Conservation (phyloP, 176 grass and related monocot species). For the Carex kokanica region DNA sequence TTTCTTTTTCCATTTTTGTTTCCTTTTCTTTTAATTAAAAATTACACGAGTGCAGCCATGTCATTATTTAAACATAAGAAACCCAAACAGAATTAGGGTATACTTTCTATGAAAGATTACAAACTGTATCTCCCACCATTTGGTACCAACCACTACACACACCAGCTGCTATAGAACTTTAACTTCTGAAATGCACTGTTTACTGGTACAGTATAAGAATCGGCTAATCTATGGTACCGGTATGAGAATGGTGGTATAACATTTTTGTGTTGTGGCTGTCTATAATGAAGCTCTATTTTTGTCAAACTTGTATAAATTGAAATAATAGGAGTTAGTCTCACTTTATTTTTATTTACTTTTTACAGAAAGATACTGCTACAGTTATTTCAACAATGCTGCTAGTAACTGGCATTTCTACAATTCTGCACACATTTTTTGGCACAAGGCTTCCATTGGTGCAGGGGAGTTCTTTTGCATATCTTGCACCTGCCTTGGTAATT, state of each 20-base stretch:
- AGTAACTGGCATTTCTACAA: conserved; percentile 85
- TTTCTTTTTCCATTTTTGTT: conserved; percentile 24
- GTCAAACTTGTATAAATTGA: conserved; percentile 6
- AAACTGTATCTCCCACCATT: neutral
- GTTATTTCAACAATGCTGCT: conserved; percentile 93
- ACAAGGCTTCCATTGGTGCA: conserved; percentile 92
- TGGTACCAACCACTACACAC: neutral
- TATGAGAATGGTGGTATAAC: neutral
- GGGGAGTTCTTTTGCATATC: conserved; percentile 97
- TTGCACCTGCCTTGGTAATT: conserved; percentile 92
- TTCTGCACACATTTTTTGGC: conserved; percentile 87
- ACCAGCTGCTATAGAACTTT: neutral
- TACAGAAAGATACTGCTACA: conserved; percentile 87
- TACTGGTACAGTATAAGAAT: neutral
- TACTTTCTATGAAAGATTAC: neutral
- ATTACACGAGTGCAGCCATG: neutral
- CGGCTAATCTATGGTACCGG: neutral
- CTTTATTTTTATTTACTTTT: conserved; percentile 33
- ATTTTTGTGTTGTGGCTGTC: neutral
- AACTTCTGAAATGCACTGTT: neutral
- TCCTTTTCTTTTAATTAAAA: neutral
- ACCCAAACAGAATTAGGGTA: neutral
- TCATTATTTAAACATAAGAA: neutral
- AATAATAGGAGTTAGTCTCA: neutral
- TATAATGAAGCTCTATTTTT: neutral